Base-by-base conservation (phyloP, 208 protist genomes). In the Wallacemonas collosoma region DNA sequence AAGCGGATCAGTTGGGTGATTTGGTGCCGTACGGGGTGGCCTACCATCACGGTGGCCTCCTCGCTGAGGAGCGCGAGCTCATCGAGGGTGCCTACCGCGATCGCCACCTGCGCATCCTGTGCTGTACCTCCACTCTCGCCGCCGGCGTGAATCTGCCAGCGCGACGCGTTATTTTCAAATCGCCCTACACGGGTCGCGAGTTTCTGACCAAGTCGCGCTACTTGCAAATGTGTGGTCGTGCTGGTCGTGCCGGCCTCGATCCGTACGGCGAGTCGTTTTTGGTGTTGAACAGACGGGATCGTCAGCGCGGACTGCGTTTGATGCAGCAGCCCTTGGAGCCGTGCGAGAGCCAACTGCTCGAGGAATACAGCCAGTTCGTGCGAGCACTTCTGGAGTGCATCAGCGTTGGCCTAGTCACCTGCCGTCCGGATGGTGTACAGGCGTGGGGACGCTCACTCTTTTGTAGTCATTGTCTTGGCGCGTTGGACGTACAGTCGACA, bases 121-220 rank as follows among this genome's bases (percentile, higher is more conserved):
- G 91, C 76, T 98, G 91, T 75, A 98, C 95, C 56, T 96, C 93
- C 38, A 98, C 95, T 5, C 79, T 98, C 17, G 93, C 95, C 9
- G 94, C 96, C 8, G 96, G 96, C 11, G 94, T 98, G 8, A 98
- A 98, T 68, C 77, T 98, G 38, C 95, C 96, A 1, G 95, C 95
- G 38, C 80, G 89, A 45, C 90, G 93, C 39, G 93, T 97, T 44
- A 86, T 97, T 35, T 95, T 97, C 74, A 83, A 86, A 58, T 88
- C 84, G 2, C 85, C 90, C 15, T 91, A 87, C 69, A 83, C 96
- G 2, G 93, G 83, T 14, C 71, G 76, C 4, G 82, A 87, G 9
- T 88, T 90, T 68, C 82, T 91, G 53, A 91, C 82, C 17, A 89
- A 86, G 76, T 75, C 81, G 43, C 81, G 80, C 4, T 97, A 97